Conservation (phyloP, 2,329 filamentous ascomycete species). For the Colletotrichum spinosum region DNA sequence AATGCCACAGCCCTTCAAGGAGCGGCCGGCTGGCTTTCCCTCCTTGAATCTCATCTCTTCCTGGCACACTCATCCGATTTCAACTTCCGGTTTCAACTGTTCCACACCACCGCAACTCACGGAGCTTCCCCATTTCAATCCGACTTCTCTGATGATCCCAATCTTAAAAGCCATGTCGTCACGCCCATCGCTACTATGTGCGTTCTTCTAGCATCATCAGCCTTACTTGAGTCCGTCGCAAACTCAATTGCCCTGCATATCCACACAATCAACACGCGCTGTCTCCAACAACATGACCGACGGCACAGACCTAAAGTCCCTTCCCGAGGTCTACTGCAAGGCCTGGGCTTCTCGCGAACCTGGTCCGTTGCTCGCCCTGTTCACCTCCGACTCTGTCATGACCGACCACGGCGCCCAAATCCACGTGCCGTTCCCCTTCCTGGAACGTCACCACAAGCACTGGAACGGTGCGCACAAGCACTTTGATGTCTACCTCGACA, state of each 20-base stretch:
- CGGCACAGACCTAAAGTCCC: conserved; percentile 3
- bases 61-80: conserved; percentile 13
- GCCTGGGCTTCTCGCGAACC: conserved; percentile 28
- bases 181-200: too few species aligned
- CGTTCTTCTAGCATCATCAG: neutral
- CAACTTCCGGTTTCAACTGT: conserved; percentile 20
- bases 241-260: neutral
- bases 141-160: neutral
- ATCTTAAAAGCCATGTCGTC: neutral
- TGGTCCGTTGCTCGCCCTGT: conserved; percentile 11
- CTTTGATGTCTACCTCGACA: conserved; percentile 27
- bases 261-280: neutral
- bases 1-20: too few species aligned
- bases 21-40: too few species aligned
- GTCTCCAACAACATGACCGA: neutral
- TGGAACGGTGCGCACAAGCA: conserved; percentile 29
- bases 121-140: conserved; percentile 30
- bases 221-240: neutral
- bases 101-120: neutral
- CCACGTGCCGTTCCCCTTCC: conserved; percentile 21
- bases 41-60: too few species aligned
- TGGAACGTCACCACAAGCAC: conserved; percentile 31
- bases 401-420: conserved; percentile 32
- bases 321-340: conserved; percentile 20
- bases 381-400: conserved; percentile 23